Evolutionary conservation across 345 rosid genomes (phyloP).

Genomic region (Capsella bursapastoris): DNA sequence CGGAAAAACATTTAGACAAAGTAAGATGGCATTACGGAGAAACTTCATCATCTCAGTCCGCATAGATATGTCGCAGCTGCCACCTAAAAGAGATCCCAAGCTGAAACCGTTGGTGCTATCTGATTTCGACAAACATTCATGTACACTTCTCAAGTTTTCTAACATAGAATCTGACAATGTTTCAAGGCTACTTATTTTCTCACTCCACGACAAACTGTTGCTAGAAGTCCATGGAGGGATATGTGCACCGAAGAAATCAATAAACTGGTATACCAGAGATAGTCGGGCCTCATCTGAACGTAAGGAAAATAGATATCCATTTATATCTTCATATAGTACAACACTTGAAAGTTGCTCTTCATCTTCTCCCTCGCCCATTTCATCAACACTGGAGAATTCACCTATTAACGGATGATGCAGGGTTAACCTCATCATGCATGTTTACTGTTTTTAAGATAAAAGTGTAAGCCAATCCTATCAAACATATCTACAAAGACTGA

Average conservation of each 20-base stretch:
- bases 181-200: slow-evolving; percentile 67
- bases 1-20: slow-evolving; percentile 77
- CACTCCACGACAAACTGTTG: slow-evolving; percentile 85
- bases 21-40: slow-evolving; percentile 81
- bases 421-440: slow-evolving; percentile 13
- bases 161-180: slow-evolving; percentile 61
- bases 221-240: slow-evolving; percentile 71
- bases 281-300: slow-evolving; percentile 73
- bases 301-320: slow-evolving; percentile 75
- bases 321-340: slow-evolving; percentile 80
- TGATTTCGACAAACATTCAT: slow-evolving; percentile 44
- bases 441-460: background rate
- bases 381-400: slow-evolving; percentile 49
- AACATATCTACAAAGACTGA: slow-evolving; percentile 24
- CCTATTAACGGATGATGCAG: slow-evolving; percentile 44
- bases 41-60: slow-evolving; percentile 71
- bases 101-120: slow-evolving; percentile 44
- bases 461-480: slow-evolving; percentile 15
- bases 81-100: slow-evolving; percentile 57
- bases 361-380: slow-evolving; percentile 51
- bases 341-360: slow-evolving; percentile 74
- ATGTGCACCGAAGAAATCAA: slow-evolving; percentile 86
- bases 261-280: slow-evolving; percentile 70
- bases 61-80: slow-evolving; percentile 54
- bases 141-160: slow-evolving; percentile 56